phyloP scores from a whole-genome alignment of 2,329 filamentous ascomycete genomes.

The Aspergillus sojae region DNA sequence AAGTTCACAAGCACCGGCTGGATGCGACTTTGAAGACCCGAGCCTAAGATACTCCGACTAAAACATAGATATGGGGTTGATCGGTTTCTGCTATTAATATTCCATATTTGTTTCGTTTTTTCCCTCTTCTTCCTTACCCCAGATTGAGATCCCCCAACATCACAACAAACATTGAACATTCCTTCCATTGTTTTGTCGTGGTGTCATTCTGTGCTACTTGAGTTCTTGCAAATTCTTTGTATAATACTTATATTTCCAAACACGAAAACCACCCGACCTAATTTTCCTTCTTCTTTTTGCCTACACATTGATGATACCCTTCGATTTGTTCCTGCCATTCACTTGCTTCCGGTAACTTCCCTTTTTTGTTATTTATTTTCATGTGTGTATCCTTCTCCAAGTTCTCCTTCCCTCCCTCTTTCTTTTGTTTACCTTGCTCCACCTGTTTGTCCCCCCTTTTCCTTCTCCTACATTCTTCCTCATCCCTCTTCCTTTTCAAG shows the following conservation, averaged over 20 bases:
- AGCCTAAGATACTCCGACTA: neutral
- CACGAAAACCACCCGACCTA: neutral
- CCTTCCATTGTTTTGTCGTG: neutral
- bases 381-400: neutral
- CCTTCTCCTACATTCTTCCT: constrained; percentile 5
- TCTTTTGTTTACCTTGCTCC: neutral
- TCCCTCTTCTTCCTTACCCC: constrained; percentile 15
- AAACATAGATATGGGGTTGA: neutral
- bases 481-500: neutral
- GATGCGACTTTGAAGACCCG: neutral
- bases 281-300: neutral
- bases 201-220: neutral
- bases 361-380: neutral
- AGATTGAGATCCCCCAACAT: constrained; percentile 12
- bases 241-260: neutral
- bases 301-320: neutral
- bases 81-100: neutral
- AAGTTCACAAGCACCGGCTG: neutral
- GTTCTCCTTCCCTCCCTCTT: neutral
- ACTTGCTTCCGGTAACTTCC: constrained; percentile 4
- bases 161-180: constrained; percentile 6
- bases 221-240: neutral
- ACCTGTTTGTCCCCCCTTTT: neutral
- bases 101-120: constrained; percentile 5
- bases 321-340: neutral